Evolutionary conservation across 2,329 filamentous ascomycete species (phyloP).

Genomic region (Monilinia fructigena): DNA sequence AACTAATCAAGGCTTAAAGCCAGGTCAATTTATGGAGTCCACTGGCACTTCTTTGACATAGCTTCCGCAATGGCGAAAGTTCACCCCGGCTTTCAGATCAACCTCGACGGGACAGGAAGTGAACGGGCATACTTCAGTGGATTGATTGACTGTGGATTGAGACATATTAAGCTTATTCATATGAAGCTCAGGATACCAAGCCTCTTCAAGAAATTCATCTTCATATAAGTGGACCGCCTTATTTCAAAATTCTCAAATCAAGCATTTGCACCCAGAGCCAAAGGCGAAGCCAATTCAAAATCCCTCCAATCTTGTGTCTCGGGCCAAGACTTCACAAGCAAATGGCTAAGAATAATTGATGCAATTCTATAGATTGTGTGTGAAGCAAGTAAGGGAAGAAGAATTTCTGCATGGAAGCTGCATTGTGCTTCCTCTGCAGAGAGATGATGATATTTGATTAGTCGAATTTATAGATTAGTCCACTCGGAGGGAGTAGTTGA

Average conservation of each 20-base stretch:
- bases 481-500: slow-evolving; percentile 25
- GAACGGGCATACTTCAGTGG: slow-evolving; percentile 6
- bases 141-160: slow-evolving; percentile 11
- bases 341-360: background rate
- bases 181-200: slow-evolving; percentile 14
- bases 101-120: slow-evolving; percentile 13
- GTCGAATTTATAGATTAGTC: slow-evolving; percentile 19
- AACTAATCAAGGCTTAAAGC: slow-evolving; percentile 11
- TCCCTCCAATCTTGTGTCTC: background rate
- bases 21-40: slow-evolving; percentile 13
- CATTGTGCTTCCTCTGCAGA: slow-evolving; percentile 36
- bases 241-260: background rate
- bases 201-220: background rate
- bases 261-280: slow-evolving; percentile 5
- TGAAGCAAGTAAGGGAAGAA: slow-evolving; percentile 13
- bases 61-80: slow-evolving; percentile 24
- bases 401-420: slow-evolving; percentile 36
- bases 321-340: background rate
- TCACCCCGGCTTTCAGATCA: slow-evolving; percentile 21
- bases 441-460: slow-evolving; percentile 18
- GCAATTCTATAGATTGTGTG: background rate
- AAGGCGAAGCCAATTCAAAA: slow-evolving; percentile 1
- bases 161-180: slow-evolving; percentile 21
- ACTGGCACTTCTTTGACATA: slow-evolving; percentile 22
- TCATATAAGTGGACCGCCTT: background rate